A percentile compares a stretch with the other conserved stretches of the same genome.
phyloP scores from a whole-genome alignment of 768 basidiomycete species.

The Leucogyrophana mollusca region DNA sequence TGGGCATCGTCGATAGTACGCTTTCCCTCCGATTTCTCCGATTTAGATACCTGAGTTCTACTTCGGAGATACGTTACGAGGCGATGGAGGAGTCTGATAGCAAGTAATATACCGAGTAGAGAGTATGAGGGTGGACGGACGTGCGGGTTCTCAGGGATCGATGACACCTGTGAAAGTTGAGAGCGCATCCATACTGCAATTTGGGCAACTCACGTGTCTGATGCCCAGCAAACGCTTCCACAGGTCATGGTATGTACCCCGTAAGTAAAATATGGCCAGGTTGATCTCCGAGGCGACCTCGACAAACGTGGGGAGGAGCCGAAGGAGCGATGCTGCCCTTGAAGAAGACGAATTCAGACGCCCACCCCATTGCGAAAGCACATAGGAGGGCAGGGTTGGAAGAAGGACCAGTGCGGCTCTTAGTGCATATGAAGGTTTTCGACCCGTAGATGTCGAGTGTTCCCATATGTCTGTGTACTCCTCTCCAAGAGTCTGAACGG shows the following conservation, averaged over 20 bases:
- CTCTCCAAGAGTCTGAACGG: slow-evolving; percentile 83
- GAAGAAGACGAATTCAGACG: slow-evolving; percentile 32
- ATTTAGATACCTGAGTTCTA: slow-evolving; percentile 15
- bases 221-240: slow-evolving; percentile 65
- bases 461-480: slow-evolving; percentile 89
- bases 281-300: slow-evolving; percentile 68
- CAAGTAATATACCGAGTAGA: slow-evolving; percentile 74
- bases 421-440: slow-evolving; percentile 41
- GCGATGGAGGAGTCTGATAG: slow-evolving; percentile 62
- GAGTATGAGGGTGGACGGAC: slow-evolving; percentile 81
- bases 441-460: slow-evolving; percentile 43
- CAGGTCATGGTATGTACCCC: slow-evolving; percentile 77
- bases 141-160: slow-evolving; percentile 68
- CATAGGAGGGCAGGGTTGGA: slow-evolving; percentile 63
- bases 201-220: slow-evolving; percentile 53
- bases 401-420: slow-evolving; percentile 62
- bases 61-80: slow-evolving; percentile 46
- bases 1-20: slow-evolving; percentile 27
- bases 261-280: slow-evolving; percentile 77
- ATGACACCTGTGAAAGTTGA: slow-evolving; percentile 56
- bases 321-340: slow-evolving; percentile 29
- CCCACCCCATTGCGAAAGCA: slow-evolving; percentile 50
- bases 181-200: neutral
- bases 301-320: slow-evolving; percentile 46
- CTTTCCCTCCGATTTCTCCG: slow-evolving; percentile 34